Base-by-base conservation (phyloP, 257 asterid genomes). In the Solanum infundibuliforme region DNA sequence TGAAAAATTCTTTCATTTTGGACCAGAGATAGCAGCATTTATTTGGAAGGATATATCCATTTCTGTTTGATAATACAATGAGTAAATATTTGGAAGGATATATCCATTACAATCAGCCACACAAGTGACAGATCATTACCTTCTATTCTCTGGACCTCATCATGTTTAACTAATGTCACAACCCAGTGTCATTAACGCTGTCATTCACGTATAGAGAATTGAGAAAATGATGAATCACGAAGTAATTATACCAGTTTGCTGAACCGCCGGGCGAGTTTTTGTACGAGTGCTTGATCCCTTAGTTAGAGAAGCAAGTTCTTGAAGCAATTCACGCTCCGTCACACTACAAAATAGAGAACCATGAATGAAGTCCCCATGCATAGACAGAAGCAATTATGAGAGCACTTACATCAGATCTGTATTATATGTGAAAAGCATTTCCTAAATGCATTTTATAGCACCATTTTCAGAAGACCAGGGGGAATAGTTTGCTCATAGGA, bases 271-370 rank as follows among this genome's bases (percentile, higher is more conserved):
- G 58, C 91, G 98, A 87, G 94, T 86, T 91, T 88, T 95, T 75
- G 98, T 88, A 41, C 94, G 98, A 81, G 75, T 90, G 69, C 91
- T 93, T 27, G 95, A 92, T 87, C 91, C 88, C 39, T 84, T 92
- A 71, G 90, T 93, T 87, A 97, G 95, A 83, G 95, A 90, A 90
- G 96, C 94, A 87, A 97, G 95, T 90, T 95, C 98, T 93, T 95
- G 97, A 20, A 96, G 98, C 86, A 97, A 93, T 90, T 96, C 97
- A 65, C 98, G 98, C 86, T 97, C 99, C 89, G 89, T 88, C 25
- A 91, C 91, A 89, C 99, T 97, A 95, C 79, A 74, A 82, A 82
- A 48, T 82, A 82, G 5, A 82, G 43, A 48, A 82, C 60, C 35
- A 39, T 76, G 35, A 39, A 76, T 76, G 60, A 76, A 76, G 60